Conservation (phyloP, 257 asterid genomes). For the Cruciata laevipes region DNA sequence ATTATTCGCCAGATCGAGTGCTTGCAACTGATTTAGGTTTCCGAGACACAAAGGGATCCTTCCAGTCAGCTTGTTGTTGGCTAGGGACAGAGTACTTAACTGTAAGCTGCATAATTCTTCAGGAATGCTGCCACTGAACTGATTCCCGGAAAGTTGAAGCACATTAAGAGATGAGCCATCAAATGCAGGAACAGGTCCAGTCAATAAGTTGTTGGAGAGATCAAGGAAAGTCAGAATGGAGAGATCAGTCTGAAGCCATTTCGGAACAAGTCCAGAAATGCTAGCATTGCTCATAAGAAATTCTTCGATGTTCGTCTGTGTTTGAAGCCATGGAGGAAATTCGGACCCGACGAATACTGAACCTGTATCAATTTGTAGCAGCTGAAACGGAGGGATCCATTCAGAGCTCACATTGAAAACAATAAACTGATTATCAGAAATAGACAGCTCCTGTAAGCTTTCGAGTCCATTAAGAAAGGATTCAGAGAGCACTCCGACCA, state of each 20-base stretch:
- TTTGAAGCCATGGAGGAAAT: conserved; percentile 13
- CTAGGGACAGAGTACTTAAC: background rate
- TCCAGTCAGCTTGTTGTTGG: conserved; percentile 1
- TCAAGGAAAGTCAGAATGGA: background rate
- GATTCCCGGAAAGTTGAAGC: background rate
- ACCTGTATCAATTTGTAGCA: background rate
- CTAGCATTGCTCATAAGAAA: background rate
- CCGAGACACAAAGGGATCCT: conserved; percentile 12
- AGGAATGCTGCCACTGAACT: background rate
- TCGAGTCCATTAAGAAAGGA: background rate
- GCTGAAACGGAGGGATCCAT: conserved; percentile 22
- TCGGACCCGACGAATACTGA: conserved; percentile 2
- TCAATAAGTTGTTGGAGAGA: conserved; percentile 11
- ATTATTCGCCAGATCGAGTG: conserved; percentile 12
- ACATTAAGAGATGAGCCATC: background rate
- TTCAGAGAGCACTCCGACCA: conserved; percentile 11
- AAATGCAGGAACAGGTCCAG: background rate
- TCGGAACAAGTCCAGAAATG: conserved; percentile 9
- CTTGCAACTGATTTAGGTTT: background rate
- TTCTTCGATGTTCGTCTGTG: background rate
- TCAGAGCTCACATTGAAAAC: conserved; percentile 5
- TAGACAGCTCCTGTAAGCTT: background rate
- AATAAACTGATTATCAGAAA: conserved; percentile 4
- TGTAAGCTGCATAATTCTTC: background rate
- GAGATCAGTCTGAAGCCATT: conserved; percentile 5